Evolutionary conservation across 768 basidiomycete genomes (phyloP).

Genomic region (Tylopilus intermedius): DNA sequence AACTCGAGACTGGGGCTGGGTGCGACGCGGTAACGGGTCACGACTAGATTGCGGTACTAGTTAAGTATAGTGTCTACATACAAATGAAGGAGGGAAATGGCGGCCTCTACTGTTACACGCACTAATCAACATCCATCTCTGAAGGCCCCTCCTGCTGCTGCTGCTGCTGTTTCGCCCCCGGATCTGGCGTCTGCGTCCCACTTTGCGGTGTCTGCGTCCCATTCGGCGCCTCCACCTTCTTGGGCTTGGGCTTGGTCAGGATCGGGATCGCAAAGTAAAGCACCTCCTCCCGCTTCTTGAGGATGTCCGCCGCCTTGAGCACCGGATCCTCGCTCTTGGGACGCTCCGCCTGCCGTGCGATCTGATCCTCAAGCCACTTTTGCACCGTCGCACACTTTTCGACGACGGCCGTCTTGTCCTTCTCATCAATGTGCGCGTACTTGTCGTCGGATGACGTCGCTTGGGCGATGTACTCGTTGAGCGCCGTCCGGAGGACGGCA

Average conservation of each 20-base stretch:
- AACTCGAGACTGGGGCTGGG: conserved; percentile 82
- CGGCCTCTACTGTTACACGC: background rate
- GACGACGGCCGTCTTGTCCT: conserved; percentile 79
- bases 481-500: conserved; percentile 75
- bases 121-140: conserved; percentile 85
- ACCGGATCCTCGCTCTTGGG: conserved; percentile 87
- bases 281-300: conserved; percentile 89
- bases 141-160: conserved; percentile 41
- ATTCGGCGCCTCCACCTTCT: conserved; percentile 49
- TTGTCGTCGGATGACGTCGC: conserved; percentile 83
- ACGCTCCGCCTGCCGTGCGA: conserved; percentile 79
- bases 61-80: conserved; percentile 15
- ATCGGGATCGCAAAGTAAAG: conserved; percentile 88
- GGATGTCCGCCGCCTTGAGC: conserved; percentile 73
- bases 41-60: conserved; percentile 7
- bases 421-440: conserved; percentile 84
- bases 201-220: conserved; percentile 73
- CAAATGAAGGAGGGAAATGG: background rate
- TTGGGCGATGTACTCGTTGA: conserved; percentile 81
- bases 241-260: conserved; percentile 89
- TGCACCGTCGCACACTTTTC: conserved; percentile 87
- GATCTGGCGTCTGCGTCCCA: conserved; percentile 53
- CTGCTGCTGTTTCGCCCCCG: conserved; percentile 35
- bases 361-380: conserved; percentile 96
- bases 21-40: conserved; percentile 35